Evolutionary conservation across 768 basidiomycete genomes (phyloP).

Genomic region (Sarcodon aspratus): DNA sequence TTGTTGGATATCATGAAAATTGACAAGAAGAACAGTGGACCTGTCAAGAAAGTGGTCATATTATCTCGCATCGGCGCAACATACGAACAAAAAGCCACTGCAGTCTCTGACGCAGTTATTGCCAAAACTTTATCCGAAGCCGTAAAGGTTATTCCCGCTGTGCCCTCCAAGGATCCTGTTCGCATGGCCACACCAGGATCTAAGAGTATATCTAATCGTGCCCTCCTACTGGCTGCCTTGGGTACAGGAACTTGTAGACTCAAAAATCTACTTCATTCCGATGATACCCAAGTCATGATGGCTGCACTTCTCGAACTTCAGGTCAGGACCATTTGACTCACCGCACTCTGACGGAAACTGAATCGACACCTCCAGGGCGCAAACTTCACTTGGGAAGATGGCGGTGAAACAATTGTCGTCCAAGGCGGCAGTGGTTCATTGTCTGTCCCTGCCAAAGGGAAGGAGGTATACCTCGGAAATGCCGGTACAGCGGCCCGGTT

Average conservation of each 20-base stretch:
- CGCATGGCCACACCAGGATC: conserved; percentile 91
- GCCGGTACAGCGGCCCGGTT: conserved; percentile 98
- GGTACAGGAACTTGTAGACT: conserved; percentile 81
- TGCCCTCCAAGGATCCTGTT: conserved; percentile 37
- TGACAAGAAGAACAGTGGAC: conserved; percentile 96
- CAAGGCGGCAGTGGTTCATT: conserved; percentile 77
- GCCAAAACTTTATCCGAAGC: conserved; percentile 73
- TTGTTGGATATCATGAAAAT: conserved; percentile 90
- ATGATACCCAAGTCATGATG: conserved; percentile 99
- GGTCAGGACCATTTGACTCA: conserved; percentile 25
- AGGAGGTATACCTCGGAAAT: conserved; percentile 91
- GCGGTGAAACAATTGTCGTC: conserved; percentile 90
- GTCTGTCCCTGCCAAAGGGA: conserved; percentile 63
- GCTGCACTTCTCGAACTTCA: conserved; percentile 79
- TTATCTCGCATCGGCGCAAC: conserved; percentile 87
- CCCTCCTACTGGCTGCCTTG: conserved; percentile 86
- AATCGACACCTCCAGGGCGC: conserved; percentile 52
- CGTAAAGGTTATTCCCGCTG: conserved; percentile 59
- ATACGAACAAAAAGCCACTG: conserved; percentile 84
- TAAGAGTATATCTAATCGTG: conserved; percentile 94
- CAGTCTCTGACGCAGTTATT: conserved; percentile 73
- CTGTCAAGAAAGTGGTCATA: conserved; percentile 89
- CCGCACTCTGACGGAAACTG: neutral
- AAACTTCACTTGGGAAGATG: conserved; percentile 89
- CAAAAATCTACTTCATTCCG: conserved; percentile 88